A percentile compares a stretch with the other conserved stretches of the same genome.
Conservation (phyloP, 2,329 filamentous ascomycete genomes). For the Aureobasidium namibiae region DNA sequence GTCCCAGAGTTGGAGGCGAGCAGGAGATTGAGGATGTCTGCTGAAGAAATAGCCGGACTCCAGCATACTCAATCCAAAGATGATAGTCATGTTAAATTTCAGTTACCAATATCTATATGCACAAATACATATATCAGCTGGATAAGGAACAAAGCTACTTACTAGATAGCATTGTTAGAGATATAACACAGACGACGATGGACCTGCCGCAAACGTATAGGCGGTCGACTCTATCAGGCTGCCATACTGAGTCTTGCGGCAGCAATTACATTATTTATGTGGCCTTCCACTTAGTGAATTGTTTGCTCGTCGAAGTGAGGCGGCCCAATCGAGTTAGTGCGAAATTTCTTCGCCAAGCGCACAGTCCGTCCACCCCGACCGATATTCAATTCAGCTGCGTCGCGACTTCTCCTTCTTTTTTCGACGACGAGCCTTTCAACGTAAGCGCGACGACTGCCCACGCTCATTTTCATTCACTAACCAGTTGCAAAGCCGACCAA, state of each 20-base stretch:
- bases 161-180: no score
- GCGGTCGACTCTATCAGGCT: no score
- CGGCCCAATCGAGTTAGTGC: neutral
- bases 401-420: neutral
- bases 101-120: neutral
- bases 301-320: no score
- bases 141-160: no score
- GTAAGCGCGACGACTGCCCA: constrained; percentile 10
- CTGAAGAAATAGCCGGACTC: constrained; percentile 12
- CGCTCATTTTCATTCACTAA: constrained; percentile 6
- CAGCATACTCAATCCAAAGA: no score
- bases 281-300: no score
- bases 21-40: constrained; percentile 31
- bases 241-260: no score
- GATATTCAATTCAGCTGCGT: neutral
- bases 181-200: no score
- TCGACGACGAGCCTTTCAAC: constrained; percentile 6
- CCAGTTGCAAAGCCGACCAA: constrained; percentile 11
- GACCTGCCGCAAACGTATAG: no score
- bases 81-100: neutral
- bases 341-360: neutral
- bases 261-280: no score
- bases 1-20: constrained; percentile 51
- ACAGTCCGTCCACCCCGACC: neutral
- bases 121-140: neutral